These are phyloP conservation scores for Thalassiosira pacifica DNA, from an alignment of 352 stramenopile genomes.

Conservation along the genomic window DNA sequence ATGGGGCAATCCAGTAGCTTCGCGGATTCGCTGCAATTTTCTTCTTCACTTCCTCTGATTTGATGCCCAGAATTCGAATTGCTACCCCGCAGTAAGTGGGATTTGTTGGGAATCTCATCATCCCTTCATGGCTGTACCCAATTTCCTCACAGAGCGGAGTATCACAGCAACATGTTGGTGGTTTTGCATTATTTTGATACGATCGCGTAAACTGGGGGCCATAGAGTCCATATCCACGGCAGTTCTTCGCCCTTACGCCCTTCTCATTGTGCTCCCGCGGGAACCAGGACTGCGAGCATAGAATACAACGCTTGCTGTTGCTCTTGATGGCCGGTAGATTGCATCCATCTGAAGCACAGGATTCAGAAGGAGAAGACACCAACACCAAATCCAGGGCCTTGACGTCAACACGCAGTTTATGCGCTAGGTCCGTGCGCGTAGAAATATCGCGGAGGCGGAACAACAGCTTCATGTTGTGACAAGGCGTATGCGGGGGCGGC, in stretches of 20 bases:
- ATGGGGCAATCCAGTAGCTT: not conserved
- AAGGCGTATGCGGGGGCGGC: too few species aligned
- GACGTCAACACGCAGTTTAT: conserved; percentile 6
- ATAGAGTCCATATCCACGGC: conserved; percentile 33
- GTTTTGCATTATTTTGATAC: not conserved
- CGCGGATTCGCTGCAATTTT: not conserved
- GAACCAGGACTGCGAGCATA: conserved; percentile 38
- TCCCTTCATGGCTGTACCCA: conserved; percentile 8
- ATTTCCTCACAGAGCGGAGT: not conserved
- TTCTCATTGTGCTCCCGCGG: conserved; percentile 26
- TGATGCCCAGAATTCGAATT: not conserved
- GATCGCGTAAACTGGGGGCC: not conserved
- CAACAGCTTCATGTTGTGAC: too few species aligned
- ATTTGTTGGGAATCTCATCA: not conserved
- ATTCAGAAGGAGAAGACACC: not conserved
- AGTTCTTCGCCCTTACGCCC: conserved; percentile 16
- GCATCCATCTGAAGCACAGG: conserved; percentile 14
- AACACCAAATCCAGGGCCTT: conserved; percentile 23
- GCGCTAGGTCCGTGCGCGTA: too few species aligned
- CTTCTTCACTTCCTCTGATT: not conserved
- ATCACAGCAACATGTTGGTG: not conserved
- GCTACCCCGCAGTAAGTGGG: not conserved
- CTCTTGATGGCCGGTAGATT: not conserved
- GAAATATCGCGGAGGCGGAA: too few species aligned
- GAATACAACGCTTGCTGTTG: conserved; percentile 20